phyloP scores from a whole-genome alignment of 352 stramenopile species.

The Sclerospora graminicola region DNA sequence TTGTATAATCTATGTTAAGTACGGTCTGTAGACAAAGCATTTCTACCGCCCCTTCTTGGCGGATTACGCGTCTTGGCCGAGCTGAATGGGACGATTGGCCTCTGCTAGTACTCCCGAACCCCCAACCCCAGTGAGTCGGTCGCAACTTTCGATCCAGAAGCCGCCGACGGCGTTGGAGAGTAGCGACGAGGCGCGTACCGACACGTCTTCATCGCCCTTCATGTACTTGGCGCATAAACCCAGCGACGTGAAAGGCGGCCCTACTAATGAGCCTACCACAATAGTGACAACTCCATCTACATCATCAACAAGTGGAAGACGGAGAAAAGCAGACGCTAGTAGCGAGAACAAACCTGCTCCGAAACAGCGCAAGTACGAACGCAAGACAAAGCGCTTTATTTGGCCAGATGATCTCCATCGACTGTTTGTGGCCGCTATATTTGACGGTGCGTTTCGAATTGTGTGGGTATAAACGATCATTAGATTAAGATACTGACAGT shows the following conservation, averaged over 20 bases:
- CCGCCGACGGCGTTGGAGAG: slow-evolving; percentile 16
- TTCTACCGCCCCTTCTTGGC: no score
- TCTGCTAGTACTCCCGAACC: slow-evolving; percentile 5
- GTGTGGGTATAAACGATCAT: neutral
- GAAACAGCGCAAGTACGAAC: slow-evolving; percentile 81
- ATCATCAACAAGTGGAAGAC: slow-evolving; percentile 5
- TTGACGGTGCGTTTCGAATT: slow-evolving; percentile 46
- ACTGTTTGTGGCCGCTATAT: slow-evolving; percentile 82
- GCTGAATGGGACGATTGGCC: slow-evolving; percentile 25
- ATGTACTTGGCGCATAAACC: slow-evolving; percentile 19
- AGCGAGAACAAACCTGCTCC: slow-evolving; percentile 11
- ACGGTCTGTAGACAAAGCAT: no score
- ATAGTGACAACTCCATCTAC: neutral
- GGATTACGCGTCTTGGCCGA: no score
- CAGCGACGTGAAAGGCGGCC: slow-evolving; percentile 9
- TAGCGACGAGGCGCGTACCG: slow-evolving; percentile 28
- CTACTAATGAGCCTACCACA: neutral
- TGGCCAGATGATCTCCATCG: slow-evolving; percentile 84
- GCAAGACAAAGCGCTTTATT: slow-evolving; percentile 81
- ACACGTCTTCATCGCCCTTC: slow-evolving; percentile 22
- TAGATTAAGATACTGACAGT: neutral
- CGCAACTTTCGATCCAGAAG: slow-evolving; percentile 15
- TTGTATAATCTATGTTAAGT: no score
- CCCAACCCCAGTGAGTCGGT: slow-evolving; percentile 9
- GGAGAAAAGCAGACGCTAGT: slow-evolving; percentile 10